These are phyloP conservation scores for Endocarpon pusillum DNA, from an alignment of 495 filamentous ascomycete genomes.

Conservation along the genomic window DNA sequence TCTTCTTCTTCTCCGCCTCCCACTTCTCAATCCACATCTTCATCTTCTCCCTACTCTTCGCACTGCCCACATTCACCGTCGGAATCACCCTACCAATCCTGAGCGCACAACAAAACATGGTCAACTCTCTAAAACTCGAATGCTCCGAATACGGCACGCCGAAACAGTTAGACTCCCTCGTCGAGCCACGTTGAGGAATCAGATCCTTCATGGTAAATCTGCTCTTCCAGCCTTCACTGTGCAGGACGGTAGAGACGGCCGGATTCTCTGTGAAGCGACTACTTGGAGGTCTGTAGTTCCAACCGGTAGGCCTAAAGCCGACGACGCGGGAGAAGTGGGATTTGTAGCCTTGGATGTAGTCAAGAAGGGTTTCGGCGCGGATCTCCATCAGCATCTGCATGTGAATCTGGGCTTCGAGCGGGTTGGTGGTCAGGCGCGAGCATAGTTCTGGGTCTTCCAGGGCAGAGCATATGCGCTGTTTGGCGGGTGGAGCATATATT, in stretches of 20 bases:
- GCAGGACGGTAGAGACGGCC: constrained; percentile 48
- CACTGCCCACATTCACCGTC: constrained; percentile 78
- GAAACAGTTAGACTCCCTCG: constrained; percentile 59
- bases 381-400: constrained; percentile 94
- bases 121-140: constrained; percentile 81
- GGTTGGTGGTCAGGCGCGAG: constrained; percentile 58
- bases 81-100: constrained; percentile 78
- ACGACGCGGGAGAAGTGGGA: constrained; percentile 69
- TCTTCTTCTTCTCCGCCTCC: constrained; percentile 68
- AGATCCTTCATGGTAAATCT: constrained; percentile 48
- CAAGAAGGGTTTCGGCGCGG: constrained; percentile 65
- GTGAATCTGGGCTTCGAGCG: constrained; percentile 79
- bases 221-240: constrained; percentile 55
- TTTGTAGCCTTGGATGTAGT: constrained; percentile 65
- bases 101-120: constrained; percentile 78
- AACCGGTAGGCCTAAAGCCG: constrained; percentile 83
- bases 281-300: constrained; percentile 68
- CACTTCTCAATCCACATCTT: constrained; percentile 81
- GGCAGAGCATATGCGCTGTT: constrained; percentile 65
- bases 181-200: constrained; percentile 61
- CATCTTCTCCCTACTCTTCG: constrained; percentile 61
- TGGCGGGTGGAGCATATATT: constrained; percentile 72
- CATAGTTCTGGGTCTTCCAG: constrained; percentile 75
- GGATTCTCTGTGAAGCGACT: constrained; percentile 46
- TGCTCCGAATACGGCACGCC: constrained; percentile 94